Conservation (phyloP, 441 rosid species). For the Codiaeum variegatum region DNA sequence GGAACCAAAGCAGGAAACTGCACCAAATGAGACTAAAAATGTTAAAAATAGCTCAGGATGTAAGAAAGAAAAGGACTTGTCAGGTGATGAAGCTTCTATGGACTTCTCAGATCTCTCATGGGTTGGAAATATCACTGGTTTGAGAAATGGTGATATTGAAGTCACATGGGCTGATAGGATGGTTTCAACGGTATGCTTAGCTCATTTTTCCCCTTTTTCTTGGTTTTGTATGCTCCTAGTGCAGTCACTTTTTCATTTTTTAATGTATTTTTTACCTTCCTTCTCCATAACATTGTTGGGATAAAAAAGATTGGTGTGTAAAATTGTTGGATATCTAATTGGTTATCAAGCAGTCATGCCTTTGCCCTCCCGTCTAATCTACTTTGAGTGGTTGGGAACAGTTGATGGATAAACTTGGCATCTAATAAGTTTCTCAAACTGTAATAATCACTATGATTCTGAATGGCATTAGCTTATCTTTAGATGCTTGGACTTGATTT, state of each 20-base stretch:
- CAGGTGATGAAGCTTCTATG: constrained; percentile 32
- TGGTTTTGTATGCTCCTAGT: neutral
- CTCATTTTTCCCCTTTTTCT: constrained; percentile 1
- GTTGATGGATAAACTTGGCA: neutral
- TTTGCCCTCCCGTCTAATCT: neutral
- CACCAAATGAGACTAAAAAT: constrained; percentile 27
- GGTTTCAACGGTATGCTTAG: constrained; percentile 71
- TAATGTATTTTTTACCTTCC: neutral
- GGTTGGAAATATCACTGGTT: constrained; percentile 95
- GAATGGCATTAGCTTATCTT: neutral
- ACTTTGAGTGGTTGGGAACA: neutral
- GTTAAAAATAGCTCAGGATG: constrained; percentile 32
- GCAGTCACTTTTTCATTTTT: neutral
- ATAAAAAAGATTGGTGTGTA: neutral
- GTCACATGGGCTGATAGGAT: constrained; percentile 97
- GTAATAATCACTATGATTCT: neutral
- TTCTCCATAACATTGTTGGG: neutral
- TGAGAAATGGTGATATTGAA: constrained; percentile 87
- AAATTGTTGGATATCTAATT: neutral
- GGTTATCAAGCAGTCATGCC: neutral
- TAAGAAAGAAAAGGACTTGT: constrained; percentile 33
- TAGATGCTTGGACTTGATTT: neutral
- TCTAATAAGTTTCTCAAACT: neutral
- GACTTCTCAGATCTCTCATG: constrained; percentile 72
- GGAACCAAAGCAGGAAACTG: constrained; percentile 37